A percentile compares a stretch with the other conserved stretches of the same genome.
phyloP scores from a whole-genome alignment of 331 rosid genomes.

The Quercus tomentella region DNA sequence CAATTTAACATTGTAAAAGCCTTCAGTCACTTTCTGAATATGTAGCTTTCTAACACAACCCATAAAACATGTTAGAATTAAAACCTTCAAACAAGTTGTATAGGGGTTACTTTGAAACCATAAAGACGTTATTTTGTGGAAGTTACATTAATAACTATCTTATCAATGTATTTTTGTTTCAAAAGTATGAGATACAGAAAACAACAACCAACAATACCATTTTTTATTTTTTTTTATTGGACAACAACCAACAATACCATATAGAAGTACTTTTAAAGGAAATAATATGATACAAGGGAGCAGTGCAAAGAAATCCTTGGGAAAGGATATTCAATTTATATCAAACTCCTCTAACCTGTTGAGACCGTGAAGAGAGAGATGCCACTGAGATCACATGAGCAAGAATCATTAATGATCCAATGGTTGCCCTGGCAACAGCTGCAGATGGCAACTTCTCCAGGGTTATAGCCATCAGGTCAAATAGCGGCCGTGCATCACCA shows the following conservation, averaged over 20 bases:
- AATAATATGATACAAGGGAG: neutral
- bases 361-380: conserved; percentile 41
- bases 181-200: neutral
- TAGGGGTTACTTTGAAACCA: neutral
- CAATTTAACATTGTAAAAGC: neutral
- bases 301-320: neutral
- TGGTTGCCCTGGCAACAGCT: conserved; percentile 65
- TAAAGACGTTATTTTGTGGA: neutral
- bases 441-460: conserved; percentile 83
- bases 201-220: neutral
- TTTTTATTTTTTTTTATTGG: too few relatives aligned
- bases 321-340: neutral
- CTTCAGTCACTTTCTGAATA: neutral
- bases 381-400: conserved; percentile 68
- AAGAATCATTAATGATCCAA: conserved; percentile 76
- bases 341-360: conserved; percentile 56
- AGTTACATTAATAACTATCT: neutral
- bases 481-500: conserved; percentile 61
- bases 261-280: neutral
- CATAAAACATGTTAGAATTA: neutral
- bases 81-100: neutral
- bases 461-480: conserved; percentile 84
- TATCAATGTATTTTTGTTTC: neutral
- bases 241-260: neutral
- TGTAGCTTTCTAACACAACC: neutral